Conservation (phyloP, 1,284 basidiomycete genomes). For the Gomphus bonarii region DNA sequence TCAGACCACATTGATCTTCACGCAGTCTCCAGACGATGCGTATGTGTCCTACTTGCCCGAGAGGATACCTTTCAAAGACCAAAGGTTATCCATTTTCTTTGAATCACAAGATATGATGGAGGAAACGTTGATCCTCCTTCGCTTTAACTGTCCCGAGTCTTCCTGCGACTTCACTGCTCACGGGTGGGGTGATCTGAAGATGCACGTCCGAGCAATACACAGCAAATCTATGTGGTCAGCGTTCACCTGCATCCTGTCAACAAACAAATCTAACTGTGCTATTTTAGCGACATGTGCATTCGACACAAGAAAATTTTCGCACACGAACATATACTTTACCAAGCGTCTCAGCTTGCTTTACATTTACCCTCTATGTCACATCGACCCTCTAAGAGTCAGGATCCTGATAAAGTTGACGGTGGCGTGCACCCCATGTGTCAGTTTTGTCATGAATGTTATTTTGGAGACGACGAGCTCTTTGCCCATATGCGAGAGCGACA, state of each 20-base stretch:
- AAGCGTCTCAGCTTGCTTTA: slow-evolving; percentile 52
- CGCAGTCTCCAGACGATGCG: slow-evolving; percentile 50
- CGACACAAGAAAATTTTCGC: slow-evolving; percentile 90
- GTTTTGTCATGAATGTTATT: slow-evolving; percentile 89
- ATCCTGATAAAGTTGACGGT: slow-evolving; percentile 48
- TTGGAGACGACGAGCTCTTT: slow-evolving; percentile 87
- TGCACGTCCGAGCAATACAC: slow-evolving; percentile 71
- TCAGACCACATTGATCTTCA: slow-evolving; percentile 77
- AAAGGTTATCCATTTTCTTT: slow-evolving; percentile 75
- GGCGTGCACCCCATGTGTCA: slow-evolving; percentile 78
- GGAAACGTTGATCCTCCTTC: slow-evolving; percentile 82
- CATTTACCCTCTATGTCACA: slow-evolving; percentile 73
- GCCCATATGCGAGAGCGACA: slow-evolving; percentile 89
- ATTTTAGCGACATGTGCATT: slow-evolving; percentile 75
- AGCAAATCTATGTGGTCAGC: slow-evolving; percentile 74
- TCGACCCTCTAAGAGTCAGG: slow-evolving; percentile 32
- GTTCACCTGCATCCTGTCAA: background rate
- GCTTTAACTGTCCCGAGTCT: slow-evolving; percentile 78
- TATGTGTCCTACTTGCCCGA: slow-evolving; percentile 57
- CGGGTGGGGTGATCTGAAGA: slow-evolving; percentile 84
- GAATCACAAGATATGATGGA: slow-evolving; percentile 94
- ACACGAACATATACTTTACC: slow-evolving; percentile 88
- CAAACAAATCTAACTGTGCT: background rate
- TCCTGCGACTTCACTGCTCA: slow-evolving; percentile 77
- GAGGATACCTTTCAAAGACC: slow-evolving; percentile 56